Percentiles rank a stretch among this genome's conserved stretches.
Conservation (phyloP, 768 basidiomycete species). For the Mycena sanguinolenta region DNA sequence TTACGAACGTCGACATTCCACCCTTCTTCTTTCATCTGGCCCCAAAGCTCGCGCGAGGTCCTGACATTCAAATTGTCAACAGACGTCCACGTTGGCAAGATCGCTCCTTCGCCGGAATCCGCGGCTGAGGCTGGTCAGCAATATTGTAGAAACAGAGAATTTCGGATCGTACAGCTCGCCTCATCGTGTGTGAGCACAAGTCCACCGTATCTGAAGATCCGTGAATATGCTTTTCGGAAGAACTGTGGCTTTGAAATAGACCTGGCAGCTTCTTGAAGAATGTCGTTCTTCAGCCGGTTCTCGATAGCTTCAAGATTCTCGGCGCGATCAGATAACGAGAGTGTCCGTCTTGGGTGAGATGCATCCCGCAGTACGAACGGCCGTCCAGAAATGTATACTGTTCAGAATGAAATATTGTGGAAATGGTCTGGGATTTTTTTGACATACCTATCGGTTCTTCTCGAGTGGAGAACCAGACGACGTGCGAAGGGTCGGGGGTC, state of each 20-base stretch:
- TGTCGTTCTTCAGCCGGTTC: constrained; percentile 88
- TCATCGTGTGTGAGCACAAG: constrained; percentile 95
- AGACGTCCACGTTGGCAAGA: constrained; percentile 94
- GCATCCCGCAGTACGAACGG: constrained; percentile 95
- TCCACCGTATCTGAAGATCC: constrained; percentile 80
- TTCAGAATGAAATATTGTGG: neutral
- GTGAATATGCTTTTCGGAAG: constrained; percentile 15
- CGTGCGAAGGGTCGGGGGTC: constrained; percentile 73
- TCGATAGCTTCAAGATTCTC: constrained; percentile 97
- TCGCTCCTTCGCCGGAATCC: constrained; percentile 80
- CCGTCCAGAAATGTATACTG: constrained; percentile 90
- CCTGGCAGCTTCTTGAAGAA: constrained; percentile 86
- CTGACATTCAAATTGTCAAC: constrained; percentile 88
- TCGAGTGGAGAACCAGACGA: constrained; percentile 96
- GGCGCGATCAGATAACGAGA: constrained; percentile 90
- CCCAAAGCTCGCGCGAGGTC: constrained; percentile 91
- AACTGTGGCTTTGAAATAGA: constrained; percentile 43
- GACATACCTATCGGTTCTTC: constrained; percentile 93
- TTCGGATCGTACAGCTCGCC: constrained; percentile 64
- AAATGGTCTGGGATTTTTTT: neutral
- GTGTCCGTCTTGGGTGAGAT: constrained; percentile 81
- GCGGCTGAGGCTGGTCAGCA: constrained; percentile 52
- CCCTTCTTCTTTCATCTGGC: constrained; percentile 79
- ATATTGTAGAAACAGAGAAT: neutral
- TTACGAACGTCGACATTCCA: constrained; percentile 89